Conservation (phyloP, 23 red algal species). For the Gracilaria gracilis region DNA sequence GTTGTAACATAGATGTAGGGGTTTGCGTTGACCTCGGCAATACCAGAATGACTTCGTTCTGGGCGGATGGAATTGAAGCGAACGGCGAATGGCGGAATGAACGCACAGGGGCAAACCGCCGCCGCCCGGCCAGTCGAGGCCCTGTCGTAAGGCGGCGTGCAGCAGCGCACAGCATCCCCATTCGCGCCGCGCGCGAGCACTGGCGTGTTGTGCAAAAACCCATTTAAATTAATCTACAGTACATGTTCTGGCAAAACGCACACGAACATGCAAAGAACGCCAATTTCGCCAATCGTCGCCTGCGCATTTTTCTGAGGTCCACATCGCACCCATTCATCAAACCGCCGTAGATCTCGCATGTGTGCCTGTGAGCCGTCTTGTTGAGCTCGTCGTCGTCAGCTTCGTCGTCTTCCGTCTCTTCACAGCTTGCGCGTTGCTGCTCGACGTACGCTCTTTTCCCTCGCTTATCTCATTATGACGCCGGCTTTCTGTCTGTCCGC, state of each 20-base stretch:
- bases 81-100: neutral
- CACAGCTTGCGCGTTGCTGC: neutral
- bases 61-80: too few species aligned
- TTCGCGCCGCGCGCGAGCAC: neutral
- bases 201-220: neutral
- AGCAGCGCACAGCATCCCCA: neutral
- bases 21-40: too few species aligned
- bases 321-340: neutral
- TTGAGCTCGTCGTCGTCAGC: constrained; percentile 8
- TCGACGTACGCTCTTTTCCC: neutral
- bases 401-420: neutral
- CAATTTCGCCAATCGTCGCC: neutral
- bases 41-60: too few species aligned
- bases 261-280: too few species aligned
- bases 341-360: constrained; percentile 16
- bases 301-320: neutral
- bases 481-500: constrained; percentile 29
- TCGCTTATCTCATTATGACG: neutral
- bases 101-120: neutral
- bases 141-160: too few species aligned
- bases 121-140: neutral
- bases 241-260: too few species aligned
- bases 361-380: neutral
- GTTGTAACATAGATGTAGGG: too few species aligned
- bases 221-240: too few species aligned